A percentile compares a stretch with the other conserved stretches of the same genome.
These are phyloP conservation scores for Puccinia novopanici DNA, from an alignment of 1,284 basidiomycete genomes.

Conservation along the genomic window DNA sequence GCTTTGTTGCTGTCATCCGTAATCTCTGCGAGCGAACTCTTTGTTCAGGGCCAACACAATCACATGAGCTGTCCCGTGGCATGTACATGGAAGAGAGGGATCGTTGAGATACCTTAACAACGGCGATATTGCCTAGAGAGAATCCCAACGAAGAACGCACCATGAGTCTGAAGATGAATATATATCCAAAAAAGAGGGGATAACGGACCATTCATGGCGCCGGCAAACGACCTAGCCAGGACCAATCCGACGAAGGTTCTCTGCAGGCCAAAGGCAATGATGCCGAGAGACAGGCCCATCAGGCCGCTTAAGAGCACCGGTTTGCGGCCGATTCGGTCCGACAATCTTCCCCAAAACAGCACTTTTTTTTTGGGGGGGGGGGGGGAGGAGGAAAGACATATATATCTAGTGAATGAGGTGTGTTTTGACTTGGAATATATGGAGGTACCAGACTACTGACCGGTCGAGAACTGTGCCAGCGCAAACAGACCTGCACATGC, in stretches of 20 bases:
- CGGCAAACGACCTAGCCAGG: constrained; percentile 43
- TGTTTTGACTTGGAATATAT: no score
- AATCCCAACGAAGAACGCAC: background rate
- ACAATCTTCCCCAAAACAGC: constrained; percentile 53
- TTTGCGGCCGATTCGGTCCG: constrained; percentile 52
- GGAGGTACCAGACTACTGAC: background rate
- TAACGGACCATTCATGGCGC: constrained; percentile 49
- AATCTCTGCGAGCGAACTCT: constrained; percentile 37
- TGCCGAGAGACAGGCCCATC: constrained; percentile 50
- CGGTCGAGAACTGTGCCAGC: constrained; percentile 42
- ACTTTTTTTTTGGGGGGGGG: constrained; percentile 41
- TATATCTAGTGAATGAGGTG: no score
- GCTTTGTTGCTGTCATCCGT: constrained; percentile 43
- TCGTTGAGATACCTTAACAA: constrained; percentile 22
- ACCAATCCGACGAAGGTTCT: constrained; percentile 42
- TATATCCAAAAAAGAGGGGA: no score
- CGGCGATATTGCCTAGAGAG: constrained; percentile 34
- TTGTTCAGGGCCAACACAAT: background rate
- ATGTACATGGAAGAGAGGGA: background rate
- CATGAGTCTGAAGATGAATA: background rate
- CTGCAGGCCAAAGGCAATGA: constrained; percentile 45
- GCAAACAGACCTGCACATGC: constrained; percentile 41
- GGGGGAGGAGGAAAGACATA: no score
- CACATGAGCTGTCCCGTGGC: background rate
- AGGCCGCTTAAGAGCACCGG: constrained; percentile 53